Evolutionary conservation across 148 eudicot species (phyloP), one percentile per base, ranked within the genome.

Genomic region (Cornus florida): DNA sequence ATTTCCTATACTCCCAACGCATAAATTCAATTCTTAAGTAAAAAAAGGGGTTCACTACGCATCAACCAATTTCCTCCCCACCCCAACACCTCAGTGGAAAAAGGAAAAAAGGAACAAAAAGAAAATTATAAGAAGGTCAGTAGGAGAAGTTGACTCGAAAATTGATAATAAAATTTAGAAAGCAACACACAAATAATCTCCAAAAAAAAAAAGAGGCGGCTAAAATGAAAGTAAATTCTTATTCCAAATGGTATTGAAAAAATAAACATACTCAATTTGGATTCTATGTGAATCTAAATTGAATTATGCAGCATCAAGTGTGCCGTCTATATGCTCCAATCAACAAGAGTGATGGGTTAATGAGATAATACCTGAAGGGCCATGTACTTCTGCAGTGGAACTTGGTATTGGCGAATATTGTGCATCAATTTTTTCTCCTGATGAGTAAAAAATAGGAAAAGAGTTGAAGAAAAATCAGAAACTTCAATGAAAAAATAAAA

Each of bases 371-470:
- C 98, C 97, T 92, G 86, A 41, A 95, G 93, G 73, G 99, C 93
- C 89, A 86, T 80, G 83, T 95, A 93, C 79, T 89, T 92, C 83
- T 95, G 97, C 82, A 95, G 82, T 19, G 99, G 99, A 84, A 90
- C 79, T 76, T 93, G 90, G 86, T 95, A 95, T 73, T 91, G 91
- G 69, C 97, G 92, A 79, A 95, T 83, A 74, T 79, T 92, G 0
- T 86, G 84, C 92, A 95, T 79, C 67, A 91, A 41, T 82, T 90
- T 95, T 84, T 91, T 93, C 91, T 89, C 97, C 99, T 92, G 91
- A 53, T 69, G 73, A 62, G 14, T 1, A 41, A 72, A 28, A 60
- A 57, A 46, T 57, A 43, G 28, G 23, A 41, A 39, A 67, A 35
- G 38, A 77, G 67, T 67, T 76, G n/a, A 50, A 48, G 28, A 31